Base-by-base conservation (phyloP, 768 basidiomycete species). In the Termitomyces heimii region DNA sequence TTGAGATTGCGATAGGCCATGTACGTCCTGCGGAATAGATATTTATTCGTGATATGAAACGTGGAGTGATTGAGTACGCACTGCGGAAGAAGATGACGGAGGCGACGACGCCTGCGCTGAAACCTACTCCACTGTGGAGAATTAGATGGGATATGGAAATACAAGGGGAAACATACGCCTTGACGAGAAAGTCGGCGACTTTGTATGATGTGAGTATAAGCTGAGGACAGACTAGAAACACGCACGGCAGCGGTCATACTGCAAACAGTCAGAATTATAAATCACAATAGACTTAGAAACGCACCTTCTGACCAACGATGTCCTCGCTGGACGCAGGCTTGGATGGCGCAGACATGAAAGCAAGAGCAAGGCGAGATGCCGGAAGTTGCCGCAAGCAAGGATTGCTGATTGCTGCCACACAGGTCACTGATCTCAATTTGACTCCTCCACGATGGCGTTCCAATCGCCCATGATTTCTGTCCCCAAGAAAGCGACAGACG, bases 401-500 rank as follows among this genome's bases (percentile, higher is more conserved):
- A 53, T 22, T 32, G 51, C 39, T 52, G 51, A 40, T 52, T 12
- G n/a, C 28, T 34, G 48, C 29, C 29, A 20, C 31, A 48, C 46
- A 48, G 47, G 18, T 34, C 29, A 46, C 18, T 52, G 26, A 52
- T 37, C 5, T 10, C 32, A 8, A 32, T 18, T 29, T 35, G 34
- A 18, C n/a, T 34, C 37, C n/a, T 28, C 34, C 50, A 48, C 42
- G 13, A 89, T 89, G 86, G 82, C 87, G 47, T 79, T 84, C 70
- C 88, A 92, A 72, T 86, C 89, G 46, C 94, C 94, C 13, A 88
- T 92, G 82, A 88, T 96, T 60, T 82, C 92, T 13, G 92, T 98
- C 39, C 95, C 96, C 0, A 88, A 81, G 77, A 99, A 99, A 79
- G 77, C 82, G n/a, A 97, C 97, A 0, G 88, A 93, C 16, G 96